Conservation (phyloP, 371 early-diverging fungal species). For the Homolaphlyctis polyrhiza region DNA sequence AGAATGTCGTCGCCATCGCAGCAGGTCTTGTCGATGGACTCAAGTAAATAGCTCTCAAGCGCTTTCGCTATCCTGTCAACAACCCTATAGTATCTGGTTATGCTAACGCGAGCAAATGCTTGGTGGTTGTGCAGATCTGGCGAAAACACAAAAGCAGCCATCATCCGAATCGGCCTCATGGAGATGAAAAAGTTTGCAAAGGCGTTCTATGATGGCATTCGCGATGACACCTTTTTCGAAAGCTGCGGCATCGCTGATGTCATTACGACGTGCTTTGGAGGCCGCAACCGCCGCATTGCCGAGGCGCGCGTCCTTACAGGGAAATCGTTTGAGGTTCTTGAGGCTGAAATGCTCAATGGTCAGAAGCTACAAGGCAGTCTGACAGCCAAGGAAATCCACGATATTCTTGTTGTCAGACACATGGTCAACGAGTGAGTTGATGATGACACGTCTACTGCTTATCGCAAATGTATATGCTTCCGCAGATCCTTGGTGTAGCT, state of each 20-base stretch:
- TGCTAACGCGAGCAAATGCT: too few species aligned
- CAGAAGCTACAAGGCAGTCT: conserved; percentile 97
- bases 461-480: not conserved
- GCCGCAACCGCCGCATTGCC: conserved; percentile 93
- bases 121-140: conserved; percentile 44
- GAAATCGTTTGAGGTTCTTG: conserved; percentile 85
- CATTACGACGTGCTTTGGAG: conserved; percentile 94
- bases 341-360: conserved; percentile 87
- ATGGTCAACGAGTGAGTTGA: conserved; percentile 51
- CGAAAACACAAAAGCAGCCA: conserved; percentile 95
- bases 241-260: conserved; percentile 84
- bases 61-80: not conserved
- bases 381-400: conserved; percentile 84
- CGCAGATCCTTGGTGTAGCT: not conserved
- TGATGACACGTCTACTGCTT: not conserved
- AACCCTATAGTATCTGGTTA: too few species aligned
- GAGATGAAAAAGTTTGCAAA: conserved; percentile 95
- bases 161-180: conserved; percentile 91
- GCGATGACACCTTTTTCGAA: conserved; percentile 90
- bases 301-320: conserved; percentile 86
- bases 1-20: conserved; percentile 98
- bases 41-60: conserved; percentile 15
- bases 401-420: conserved; percentile 63
- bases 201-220: conserved; percentile 69
- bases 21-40: conserved; percentile 96